Percentiles rank a stretch among this genome's conserved stretches.
phyloP scores from a whole-genome alignment of 805 yeast species.

The Yarrowia sp. region DNA sequence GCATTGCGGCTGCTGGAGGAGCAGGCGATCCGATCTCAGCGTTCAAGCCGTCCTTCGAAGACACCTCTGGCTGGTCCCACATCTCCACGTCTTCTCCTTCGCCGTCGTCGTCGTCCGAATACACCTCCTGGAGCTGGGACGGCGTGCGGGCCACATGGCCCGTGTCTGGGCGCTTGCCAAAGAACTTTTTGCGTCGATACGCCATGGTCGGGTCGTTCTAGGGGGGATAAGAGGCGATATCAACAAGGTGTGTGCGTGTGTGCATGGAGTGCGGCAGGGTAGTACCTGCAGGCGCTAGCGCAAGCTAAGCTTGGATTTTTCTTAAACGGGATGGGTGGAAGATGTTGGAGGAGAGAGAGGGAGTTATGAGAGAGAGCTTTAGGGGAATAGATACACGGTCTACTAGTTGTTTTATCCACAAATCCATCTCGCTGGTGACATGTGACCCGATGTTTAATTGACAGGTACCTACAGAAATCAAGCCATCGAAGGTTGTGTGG shows the following conservation, averaged over 20 bases:
- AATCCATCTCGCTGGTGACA: background rate
- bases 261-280: slow-evolving; percentile 37
- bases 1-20: background rate
- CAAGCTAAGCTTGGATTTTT: slow-evolving; percentile 26
- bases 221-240: background rate
- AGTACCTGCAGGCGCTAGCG: slow-evolving; percentile 38
- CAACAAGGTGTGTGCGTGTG: slow-evolving; percentile 24
- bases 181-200: slow-evolving; percentile 37
- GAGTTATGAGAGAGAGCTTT: background rate
- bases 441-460: slow-evolving; percentile 19
- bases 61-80: slow-evolving; percentile 31
- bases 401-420: too few relatives aligned
- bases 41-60: background rate
- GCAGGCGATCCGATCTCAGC: slow-evolving; percentile 3
- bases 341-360: background rate
- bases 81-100: slow-evolving; percentile 36
- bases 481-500: slow-evolving; percentile 13
- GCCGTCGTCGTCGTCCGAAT: slow-evolving; percentile 36
- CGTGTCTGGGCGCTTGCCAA: slow-evolving; percentile 27
- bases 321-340: too few relatives aligned
- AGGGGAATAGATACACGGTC: background rate
- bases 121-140: slow-evolving; percentile 38
- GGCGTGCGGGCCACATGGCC: slow-evolving; percentile 36
- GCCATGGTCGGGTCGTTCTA: slow-evolving; percentile 27
- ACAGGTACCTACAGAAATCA: slow-evolving; percentile 30